These are phyloP conservation scores for Amanita jacksonii DNA, from an alignment of 768 basidiomycete genomes.

Conservation along the genomic window DNA sequence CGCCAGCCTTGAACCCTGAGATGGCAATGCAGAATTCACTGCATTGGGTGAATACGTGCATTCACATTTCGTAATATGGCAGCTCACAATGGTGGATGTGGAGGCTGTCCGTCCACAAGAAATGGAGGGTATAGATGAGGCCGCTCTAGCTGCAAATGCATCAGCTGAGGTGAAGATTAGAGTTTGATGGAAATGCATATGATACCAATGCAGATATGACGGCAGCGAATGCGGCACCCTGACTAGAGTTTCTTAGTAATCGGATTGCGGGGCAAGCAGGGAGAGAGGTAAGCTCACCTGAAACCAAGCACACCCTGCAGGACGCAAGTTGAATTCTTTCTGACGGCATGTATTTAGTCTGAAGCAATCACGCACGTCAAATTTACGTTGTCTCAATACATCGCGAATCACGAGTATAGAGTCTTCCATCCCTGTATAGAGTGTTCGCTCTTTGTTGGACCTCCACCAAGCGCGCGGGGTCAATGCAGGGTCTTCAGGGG, in stretches of 20 bases:
- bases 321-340: constrained; percentile 4
- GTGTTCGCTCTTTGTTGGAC: constrained; percentile 39
- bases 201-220: constrained; percentile 61
- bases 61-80: background rate
- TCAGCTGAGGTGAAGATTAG: background rate
- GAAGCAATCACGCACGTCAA: constrained; percentile 43
- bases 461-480: constrained; percentile 70
- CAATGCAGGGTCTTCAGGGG: constrained; percentile 37
- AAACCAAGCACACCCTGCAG: constrained; percentile 80
- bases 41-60: background rate
- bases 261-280: background rate
- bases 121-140: constrained; percentile 45
- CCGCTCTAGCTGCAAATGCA: constrained; percentile 26
- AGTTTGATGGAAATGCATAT: constrained; percentile 8
- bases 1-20: constrained; percentile 55
- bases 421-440: constrained; percentile 47
- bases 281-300: constrained; percentile 34
- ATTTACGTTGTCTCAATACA: constrained; percentile 45
- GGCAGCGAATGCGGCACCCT: constrained; percentile 72
- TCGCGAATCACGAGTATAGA: constrained; percentile 46
- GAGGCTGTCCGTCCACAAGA: constrained; percentile 50
- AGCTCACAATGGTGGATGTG: constrained; percentile 68
- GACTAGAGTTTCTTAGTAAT: constrained; percentile 28
- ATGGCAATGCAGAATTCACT: constrained; percentile 72
- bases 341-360: constrained; percentile 7